A percentile compares a stretch with the other conserved stretches of the same genome.
Conservation (phyloP, 2,329 filamentous ascomycete species). For the Mycosphaerella arachidis region DNA sequence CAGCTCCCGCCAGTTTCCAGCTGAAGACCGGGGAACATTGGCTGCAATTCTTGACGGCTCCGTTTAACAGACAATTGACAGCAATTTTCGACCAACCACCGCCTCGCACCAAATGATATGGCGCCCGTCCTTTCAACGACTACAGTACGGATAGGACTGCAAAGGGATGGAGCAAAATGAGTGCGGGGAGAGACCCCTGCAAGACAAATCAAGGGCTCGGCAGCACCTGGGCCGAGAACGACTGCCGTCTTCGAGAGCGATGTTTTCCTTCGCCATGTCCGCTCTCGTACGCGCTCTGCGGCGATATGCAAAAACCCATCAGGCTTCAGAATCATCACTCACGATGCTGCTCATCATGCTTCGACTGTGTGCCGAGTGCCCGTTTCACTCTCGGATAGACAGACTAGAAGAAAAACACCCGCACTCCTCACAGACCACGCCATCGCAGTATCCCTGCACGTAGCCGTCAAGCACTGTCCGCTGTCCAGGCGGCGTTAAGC, state of each 20-base stretch:
- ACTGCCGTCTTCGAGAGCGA: not conserved
- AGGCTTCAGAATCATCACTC: no score
- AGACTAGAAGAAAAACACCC: not conserved
- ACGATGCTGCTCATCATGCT: no score
- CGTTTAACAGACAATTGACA: no score
- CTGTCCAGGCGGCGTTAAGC: not conserved
- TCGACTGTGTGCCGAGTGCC: not conserved
- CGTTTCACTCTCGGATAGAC: not conserved
- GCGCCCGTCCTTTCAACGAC: no score
- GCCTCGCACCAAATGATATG: no score
- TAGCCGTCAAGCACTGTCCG: not conserved
- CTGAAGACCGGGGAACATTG: no score
- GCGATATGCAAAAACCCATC: constrained; percentile 5
- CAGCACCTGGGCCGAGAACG: not conserved
- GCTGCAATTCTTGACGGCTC: no score
- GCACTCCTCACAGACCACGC: not conserved
- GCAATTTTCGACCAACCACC: no score
- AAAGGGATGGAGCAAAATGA: not conserved
- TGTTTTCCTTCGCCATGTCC: not conserved
- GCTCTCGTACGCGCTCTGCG: constrained; percentile 1
- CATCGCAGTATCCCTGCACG: not conserved
- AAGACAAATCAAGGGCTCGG: not conserved
- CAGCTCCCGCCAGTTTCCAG: no score
- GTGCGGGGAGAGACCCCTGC: not conserved
- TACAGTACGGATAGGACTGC: no score